These are phyloP conservation scores for Aspergillus diversus DNA, from an alignment of 495 filamentous ascomycete species.

Conservation along the genomic window DNA sequence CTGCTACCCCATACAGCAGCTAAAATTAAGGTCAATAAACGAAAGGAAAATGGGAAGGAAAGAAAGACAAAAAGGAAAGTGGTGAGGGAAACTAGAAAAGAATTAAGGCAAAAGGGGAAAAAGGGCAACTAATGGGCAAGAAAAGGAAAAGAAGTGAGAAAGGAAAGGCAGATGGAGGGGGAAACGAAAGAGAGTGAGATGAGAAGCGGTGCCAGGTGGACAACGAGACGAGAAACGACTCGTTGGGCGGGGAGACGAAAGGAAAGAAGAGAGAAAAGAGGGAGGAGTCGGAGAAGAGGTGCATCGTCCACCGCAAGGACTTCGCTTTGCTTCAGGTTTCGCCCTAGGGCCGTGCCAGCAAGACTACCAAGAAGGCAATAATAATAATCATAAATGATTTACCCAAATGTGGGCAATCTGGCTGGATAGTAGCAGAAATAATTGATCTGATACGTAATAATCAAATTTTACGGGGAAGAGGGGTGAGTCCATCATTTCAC, in stretches of 20 bases:
- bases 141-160: constrained; percentile 17
- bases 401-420: neutral
- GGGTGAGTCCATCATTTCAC: neutral
- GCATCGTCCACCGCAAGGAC: constrained; percentile 1
- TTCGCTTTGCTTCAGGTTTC: constrained; percentile 15
- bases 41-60: neutral
- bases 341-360: constrained; percentile 2
- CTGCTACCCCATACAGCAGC: constrained; percentile 21
- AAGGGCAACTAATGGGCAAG: constrained; percentile 20
- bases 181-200: constrained; percentile 11
- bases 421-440: constrained; percentile 9
- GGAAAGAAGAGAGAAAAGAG: constrained; percentile 11
- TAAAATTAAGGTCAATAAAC: constrained; percentile 14
- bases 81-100: constrained; percentile 7
- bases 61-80: constrained; percentile 5
- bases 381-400: constrained; percentile 1
- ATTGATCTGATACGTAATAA: constrained; percentile 24
- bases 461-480: constrained; percentile 8
- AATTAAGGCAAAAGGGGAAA: constrained; percentile 12
- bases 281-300: constrained; percentile 11
- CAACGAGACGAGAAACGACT: constrained; percentile 26
- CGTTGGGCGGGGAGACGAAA: constrained; percentile 24
- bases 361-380: constrained; percentile 5
- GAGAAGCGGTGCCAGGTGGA: constrained; percentile 25
- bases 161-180: constrained; percentile 18